Percentiles rank a stretch among this genome's conserved stretches.
Evolutionary conservation across 2,329 filamentous ascomycete species (phyloP).

Genomic region (Penicillium sp.): DNA sequence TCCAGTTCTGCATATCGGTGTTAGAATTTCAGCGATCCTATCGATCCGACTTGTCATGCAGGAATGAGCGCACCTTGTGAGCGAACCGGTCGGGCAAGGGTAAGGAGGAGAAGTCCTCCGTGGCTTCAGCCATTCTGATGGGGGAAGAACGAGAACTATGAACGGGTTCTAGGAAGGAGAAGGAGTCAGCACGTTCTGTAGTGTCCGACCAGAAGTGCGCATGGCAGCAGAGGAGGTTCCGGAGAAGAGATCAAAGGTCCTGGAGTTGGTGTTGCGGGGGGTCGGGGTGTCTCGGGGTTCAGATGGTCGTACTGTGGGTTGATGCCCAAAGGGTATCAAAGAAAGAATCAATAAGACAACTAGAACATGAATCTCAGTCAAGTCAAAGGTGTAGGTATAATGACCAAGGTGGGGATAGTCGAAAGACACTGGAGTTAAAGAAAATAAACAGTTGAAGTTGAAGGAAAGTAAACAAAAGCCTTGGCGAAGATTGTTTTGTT

Average conservation of each 20-base stretch:
- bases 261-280: slow-evolving; percentile 1
- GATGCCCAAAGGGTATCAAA: slow-evolving; percentile 20
- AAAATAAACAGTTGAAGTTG: slow-evolving; percentile 20
- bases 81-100: slow-evolving; percentile 42
- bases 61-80: slow-evolving; percentile 37
- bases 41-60: not conserved
- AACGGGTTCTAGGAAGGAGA: not conserved
- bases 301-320: slow-evolving; percentile 13
- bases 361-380: not conserved
- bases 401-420: not conserved
- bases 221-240: not conserved
- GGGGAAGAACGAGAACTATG: not conserved
- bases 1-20: slow-evolving; percentile 67
- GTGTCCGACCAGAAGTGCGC: not conserved
- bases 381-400: not conserved
- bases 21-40: slow-evolving; percentile 18
- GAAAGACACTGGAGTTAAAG: not conserved
- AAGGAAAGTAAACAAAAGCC: slow-evolving; percentile 27
- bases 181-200: not conserved
- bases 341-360: slow-evolving; percentile 1
- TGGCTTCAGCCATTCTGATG: slow-evolving; percentile 40
- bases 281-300: not conserved
- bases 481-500: slow-evolving; percentile 24
- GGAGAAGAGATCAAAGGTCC: not conserved
- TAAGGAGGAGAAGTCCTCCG: slow-evolving; percentile 44